Percentiles rank a stretch among this genome's conserved stretches.
Conservation (phyloP, 2,329 filamentous ascomycete species). For the Pseudocercospora vitis region DNA sequence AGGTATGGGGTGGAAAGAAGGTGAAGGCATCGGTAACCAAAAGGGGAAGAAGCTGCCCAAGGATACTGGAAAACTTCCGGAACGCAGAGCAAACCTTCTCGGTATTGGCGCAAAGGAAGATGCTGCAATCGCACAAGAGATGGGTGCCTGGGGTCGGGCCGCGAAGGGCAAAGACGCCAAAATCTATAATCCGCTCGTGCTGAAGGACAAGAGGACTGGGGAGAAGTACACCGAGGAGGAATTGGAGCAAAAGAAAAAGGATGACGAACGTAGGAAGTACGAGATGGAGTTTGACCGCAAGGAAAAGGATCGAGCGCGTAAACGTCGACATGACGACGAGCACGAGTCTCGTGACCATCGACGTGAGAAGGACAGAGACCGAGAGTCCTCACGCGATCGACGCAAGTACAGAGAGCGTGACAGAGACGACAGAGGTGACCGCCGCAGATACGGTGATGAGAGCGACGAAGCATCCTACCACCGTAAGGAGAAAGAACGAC, state of each 20-base stretch:
- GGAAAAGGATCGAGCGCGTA: constrained; percentile 40
- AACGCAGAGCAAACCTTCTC: constrained; percentile 74
- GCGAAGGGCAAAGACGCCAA: constrained; percentile 57
- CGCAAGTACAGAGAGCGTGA: constrained; percentile 23
- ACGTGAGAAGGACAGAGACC: constrained; percentile 21
- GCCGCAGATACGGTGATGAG: constrained; percentile 24
- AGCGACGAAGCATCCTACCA: constrained; percentile 32
- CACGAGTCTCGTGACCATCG: constrained; percentile 20
- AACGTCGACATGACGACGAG: constrained; percentile 21
- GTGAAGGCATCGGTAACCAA: constrained; percentile 58
- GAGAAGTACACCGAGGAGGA: constrained; percentile 64
- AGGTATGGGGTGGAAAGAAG: constrained; percentile 92
- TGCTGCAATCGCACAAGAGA: constrained; percentile 62
- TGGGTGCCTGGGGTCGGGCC: constrained; percentile 75
- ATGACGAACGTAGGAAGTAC: constrained; percentile 52
- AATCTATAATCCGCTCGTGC: constrained; percentile 62
- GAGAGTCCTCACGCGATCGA: constrained; percentile 11
- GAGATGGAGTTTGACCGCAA: constrained; percentile 44
- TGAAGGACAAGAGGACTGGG: constrained; percentile 63
- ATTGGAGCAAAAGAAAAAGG: constrained; percentile 46
- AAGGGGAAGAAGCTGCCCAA: constrained; percentile 49
- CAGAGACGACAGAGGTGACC: constrained; percentile 22
- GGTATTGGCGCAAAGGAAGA: constrained; percentile 87
- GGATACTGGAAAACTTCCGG: constrained; percentile 57
- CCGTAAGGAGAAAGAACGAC: constrained; percentile 33